phyloP scores from a whole-genome alignment of 176 grass and related monocot species.

The Hsuehochloa calcarea region DNA sequence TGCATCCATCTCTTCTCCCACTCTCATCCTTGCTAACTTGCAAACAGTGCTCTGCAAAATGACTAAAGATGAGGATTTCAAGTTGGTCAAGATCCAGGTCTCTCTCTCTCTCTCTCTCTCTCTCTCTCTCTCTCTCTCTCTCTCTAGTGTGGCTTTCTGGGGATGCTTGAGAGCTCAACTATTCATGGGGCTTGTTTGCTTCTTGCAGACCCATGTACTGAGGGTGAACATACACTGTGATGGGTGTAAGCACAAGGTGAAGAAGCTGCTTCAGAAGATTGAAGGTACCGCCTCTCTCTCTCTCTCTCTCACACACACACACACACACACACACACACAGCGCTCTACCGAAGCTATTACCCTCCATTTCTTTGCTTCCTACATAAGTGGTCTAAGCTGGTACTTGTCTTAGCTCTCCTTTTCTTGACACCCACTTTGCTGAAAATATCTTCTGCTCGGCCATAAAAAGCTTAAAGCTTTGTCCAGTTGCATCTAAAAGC shows the following conservation, averaged over 20 bases:
- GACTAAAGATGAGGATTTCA: conserved; percentile 94
- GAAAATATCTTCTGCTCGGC: conserved; percentile 24
- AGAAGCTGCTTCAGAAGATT: conserved; percentile 92
- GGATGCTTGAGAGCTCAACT: conserved; percentile 32
- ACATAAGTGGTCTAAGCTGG: conserved; percentile 1
- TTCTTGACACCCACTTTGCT: conserved; percentile 11
- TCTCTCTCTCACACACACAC: too few relatives aligned
- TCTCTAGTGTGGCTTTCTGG: background rate
- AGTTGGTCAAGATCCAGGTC: conserved; percentile 99
- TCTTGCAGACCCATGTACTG: conserved; percentile 79
- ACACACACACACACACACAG: too few relatives aligned
- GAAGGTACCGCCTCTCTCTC: conserved; percentile 54
- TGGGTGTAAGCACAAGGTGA: conserved; percentile 92
- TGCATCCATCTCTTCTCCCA: background rate
- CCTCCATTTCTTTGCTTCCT: background rate
- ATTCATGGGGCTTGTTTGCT: conserved; percentile 18
- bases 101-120: background rate
- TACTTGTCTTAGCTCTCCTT: conserved; percentile 7
- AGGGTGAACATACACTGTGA: conserved; percentile 99
- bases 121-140: background rate
- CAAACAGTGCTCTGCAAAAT: conserved; percentile 51
- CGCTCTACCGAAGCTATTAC: background rate
- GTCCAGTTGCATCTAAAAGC: conserved; percentile 28
- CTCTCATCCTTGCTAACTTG: background rate
- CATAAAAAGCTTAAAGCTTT: conserved; percentile 26